These are phyloP conservation scores for Rutidosis leptorrhynchoides DNA, from an alignment of 129 eudicot genomes.

Conservation along the genomic window DNA sequence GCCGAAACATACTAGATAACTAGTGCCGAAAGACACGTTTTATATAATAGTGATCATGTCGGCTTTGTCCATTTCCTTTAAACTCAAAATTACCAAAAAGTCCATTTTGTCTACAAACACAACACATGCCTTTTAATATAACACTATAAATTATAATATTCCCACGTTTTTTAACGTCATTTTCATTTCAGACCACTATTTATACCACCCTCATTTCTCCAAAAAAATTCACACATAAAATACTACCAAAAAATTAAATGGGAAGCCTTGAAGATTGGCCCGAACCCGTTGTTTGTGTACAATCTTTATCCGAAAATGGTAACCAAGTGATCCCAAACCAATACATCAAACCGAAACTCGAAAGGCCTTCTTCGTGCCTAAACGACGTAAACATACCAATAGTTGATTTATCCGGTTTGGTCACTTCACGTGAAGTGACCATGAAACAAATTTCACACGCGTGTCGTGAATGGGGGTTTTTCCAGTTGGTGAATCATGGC, in stretches of 20 bases:
- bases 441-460: constrained; percentile 40
- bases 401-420: constrained; percentile 48
- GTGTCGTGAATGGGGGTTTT: constrained; percentile 74
- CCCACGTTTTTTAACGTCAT: constrained; percentile 22
- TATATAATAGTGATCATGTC: constrained; percentile 5
- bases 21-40: constrained; percentile 1
- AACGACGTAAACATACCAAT: constrained; percentile 47
- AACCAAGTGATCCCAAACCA: constrained; percentile 40
- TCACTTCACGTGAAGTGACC: constrained; percentile 13
- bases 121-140: neutral
- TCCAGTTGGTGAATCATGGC: constrained; percentile 76
- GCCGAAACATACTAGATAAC: constrained; percentile 19
- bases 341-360: constrained; percentile 56
- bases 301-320: constrained; percentile 53
- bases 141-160: neutral
- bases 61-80: constrained; percentile 16
- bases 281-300: constrained; percentile 75
- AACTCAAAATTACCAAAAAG: constrained; percentile 2
- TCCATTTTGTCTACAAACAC: neutral
- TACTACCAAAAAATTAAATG: constrained; percentile 31
- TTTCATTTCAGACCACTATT: constrained; percentile 19
- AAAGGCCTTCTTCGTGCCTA: constrained; percentile 38
- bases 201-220: constrained; percentile 15
- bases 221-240: constrained; percentile 5
- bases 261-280: constrained; percentile 63